Conservation (phyloP, 768 basidiomycete species). For the Nidularia pulvinata region DNA sequence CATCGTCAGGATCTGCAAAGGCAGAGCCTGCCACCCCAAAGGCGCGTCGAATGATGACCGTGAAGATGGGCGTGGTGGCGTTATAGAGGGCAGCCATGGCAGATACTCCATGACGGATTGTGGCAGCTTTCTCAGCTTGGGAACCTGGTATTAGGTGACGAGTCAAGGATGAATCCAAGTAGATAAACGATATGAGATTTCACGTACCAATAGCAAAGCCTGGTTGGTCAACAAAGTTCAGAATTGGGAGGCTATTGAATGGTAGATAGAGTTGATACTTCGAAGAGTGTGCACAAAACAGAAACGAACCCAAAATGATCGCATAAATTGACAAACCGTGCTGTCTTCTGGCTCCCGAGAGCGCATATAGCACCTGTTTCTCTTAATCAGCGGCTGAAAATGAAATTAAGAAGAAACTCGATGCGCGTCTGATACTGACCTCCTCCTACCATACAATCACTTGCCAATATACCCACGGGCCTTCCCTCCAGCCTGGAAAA, state of each 20-base stretch:
- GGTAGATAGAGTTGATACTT: not conserved
- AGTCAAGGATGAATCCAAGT: not conserved
- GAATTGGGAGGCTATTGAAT: constrained; percentile 24
- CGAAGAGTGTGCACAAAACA: not conserved
- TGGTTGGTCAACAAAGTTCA: constrained; percentile 39
- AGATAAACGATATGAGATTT: not conserved
- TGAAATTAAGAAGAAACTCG: not conserved
- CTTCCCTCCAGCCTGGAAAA: constrained; percentile 32
- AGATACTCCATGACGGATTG: constrained; percentile 35
- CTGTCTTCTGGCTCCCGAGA: constrained; percentile 34
- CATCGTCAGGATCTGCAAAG: constrained; percentile 34
- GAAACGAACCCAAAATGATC: constrained; percentile 33
- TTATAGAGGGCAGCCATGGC: constrained; percentile 34
- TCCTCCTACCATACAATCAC: constrained; percentile 36
- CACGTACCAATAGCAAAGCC: constrained; percentile 33
- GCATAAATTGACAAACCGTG: constrained; percentile 33
- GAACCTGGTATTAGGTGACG: constrained; percentile 17
- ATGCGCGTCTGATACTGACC: constrained; percentile 13
- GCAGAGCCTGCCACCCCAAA: constrained; percentile 39
- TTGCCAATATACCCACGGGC: constrained; percentile 31
- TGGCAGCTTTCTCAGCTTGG: constrained; percentile 32
- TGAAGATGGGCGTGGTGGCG: constrained; percentile 33
- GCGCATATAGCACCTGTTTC: constrained; percentile 34
- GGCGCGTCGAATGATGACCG: constrained; percentile 31
- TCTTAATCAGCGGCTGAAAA: not conserved